These are phyloP conservation scores for Colletotrichum sojae DNA, from an alignment of 2,329 filamentous ascomycete genomes.

Conservation along the genomic window DNA sequence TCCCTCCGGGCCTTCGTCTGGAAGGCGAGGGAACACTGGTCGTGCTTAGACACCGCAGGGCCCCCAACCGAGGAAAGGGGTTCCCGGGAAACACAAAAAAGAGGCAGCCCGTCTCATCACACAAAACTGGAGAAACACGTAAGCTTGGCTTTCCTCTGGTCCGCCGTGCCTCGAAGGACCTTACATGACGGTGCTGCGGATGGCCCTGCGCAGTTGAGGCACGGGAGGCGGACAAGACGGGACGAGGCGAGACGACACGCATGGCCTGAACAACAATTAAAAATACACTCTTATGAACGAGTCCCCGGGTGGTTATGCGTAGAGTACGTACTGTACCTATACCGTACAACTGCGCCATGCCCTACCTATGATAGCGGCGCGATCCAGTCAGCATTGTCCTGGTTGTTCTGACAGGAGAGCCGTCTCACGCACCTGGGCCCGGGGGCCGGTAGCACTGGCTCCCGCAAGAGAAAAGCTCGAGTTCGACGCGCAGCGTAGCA, in stretches of 20 bases:
- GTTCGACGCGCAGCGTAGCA: slow-evolving; percentile 23
- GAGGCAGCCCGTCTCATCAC: slow-evolving; percentile 19
- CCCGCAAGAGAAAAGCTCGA: slow-evolving; percentile 29
- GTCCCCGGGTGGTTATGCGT: no score
- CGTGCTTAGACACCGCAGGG: slow-evolving; percentile 10
- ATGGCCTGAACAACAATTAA: neutral
- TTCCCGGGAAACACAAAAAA: slow-evolving; percentile 20
- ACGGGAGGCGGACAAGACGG: slow-evolving; percentile 22
- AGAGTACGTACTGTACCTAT: no score
- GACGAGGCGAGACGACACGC: slow-evolving; percentile 16
- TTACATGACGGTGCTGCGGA: slow-evolving; percentile 21
- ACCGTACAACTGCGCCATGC: neutral
- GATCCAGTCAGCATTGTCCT: slow-evolving; percentile 16
- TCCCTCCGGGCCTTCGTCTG: neutral
- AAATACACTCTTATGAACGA: neutral
- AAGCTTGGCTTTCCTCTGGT: slow-evolving; percentile 9
- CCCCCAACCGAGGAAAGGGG: slow-evolving; percentile 17
- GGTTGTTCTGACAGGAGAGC: slow-evolving; percentile 24
- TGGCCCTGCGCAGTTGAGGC: slow-evolving; percentile 19
- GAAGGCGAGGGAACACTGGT: neutral
- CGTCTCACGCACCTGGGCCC: slow-evolving; percentile 17
- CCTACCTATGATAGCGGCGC: neutral
- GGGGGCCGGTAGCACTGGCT: slow-evolving; percentile 18
- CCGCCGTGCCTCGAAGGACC: slow-evolving; percentile 15
- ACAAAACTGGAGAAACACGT: slow-evolving; percentile 16